These are phyloP conservation scores for Trichoderma pleuroti DNA, from an alignment of 2,329 filamentous ascomycete species.

Conservation along the genomic window DNA sequence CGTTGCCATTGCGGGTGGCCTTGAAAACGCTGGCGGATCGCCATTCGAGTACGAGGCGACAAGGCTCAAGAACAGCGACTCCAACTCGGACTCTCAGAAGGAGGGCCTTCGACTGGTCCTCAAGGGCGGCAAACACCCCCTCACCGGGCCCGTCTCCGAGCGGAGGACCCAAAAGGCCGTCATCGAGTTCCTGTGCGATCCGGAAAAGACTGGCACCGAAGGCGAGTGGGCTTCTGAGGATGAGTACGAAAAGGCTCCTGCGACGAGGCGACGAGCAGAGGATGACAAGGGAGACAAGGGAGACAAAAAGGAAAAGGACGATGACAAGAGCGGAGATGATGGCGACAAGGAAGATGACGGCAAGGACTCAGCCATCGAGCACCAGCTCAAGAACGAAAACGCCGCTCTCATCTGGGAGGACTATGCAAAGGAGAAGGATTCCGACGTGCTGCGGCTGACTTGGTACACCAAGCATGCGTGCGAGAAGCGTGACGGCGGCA, in stretches of 20 bases:
- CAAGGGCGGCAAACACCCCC: conserved; percentile 53
- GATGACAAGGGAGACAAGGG: conserved; percentile 29
- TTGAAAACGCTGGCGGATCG: conserved; percentile 55
- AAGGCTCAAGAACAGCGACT: conserved; percentile 61
- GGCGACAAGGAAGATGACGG: conserved; percentile 40
- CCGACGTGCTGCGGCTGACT: conserved; percentile 65
- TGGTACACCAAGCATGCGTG: conserved; percentile 91
- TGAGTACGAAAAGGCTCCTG: conserved; percentile 31
- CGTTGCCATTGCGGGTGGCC: conserved; percentile 72
- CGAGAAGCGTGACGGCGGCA: conserved; percentile 51
- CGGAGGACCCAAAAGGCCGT: conserved; percentile 67
- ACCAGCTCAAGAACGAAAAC: conserved; percentile 51
- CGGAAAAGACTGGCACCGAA: conserved; percentile 68
- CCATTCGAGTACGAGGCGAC: conserved; percentile 63
- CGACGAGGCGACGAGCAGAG: conserved; percentile 23
- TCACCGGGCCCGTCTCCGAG: conserved; percentile 49
- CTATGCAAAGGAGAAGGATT: conserved; percentile 60
- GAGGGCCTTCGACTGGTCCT: conserved; percentile 72
- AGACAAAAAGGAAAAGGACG: conserved; percentile 26
- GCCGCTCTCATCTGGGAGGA: conserved; percentile 72
- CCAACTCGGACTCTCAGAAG: conserved; percentile 60
- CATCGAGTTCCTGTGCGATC: conserved; percentile 82
- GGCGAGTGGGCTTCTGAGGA: conserved; percentile 59
- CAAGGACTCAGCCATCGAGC: conserved; percentile 43
- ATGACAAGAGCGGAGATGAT: conserved; percentile 32